Base-by-base conservation (phyloP, 1,284 basidiomycete genomes). In the Filobasidium uniguttulatum region DNA sequence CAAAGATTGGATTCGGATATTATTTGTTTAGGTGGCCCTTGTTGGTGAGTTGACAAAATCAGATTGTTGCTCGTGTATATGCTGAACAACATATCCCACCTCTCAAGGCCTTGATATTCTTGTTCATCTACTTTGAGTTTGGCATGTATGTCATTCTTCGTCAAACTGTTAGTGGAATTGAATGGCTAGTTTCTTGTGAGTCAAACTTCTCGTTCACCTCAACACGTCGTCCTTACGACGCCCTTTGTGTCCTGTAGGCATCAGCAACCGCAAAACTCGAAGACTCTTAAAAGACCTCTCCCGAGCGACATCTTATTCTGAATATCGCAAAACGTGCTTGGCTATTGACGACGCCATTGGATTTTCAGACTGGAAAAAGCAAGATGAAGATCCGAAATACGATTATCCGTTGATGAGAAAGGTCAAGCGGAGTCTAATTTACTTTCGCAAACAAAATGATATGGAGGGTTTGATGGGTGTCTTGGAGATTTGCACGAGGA, bases 91-190 rank as follows among this genome's bases (percentile, higher is more conserved):
- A n/a, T n/a, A n/a, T n/a, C n/a, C n/a, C n/a, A 22, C 40, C 15
- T 22, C 36, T 49, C 36, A 8, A 91, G 83, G 66, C 75, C 54
- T 75, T 89, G 58, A 83, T 98, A 48, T 88, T 90, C 58, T 49
- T 82, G 4, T 78, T 93, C 67, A 96, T 98, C 57, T 75, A 79
- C 28, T 73, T 78, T 26, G 85, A 97, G 66, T 97, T 98, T 62
- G 73, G 85, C 14, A 70, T 85, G 28, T 90, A 97, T 63, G 79
- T 97, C 35, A 57, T 85, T 23, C 86, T 89, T 43, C 76, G 93
- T 33, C 91, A 97, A 66, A 64, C 91, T 15, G 93, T 96, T 35
- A 91, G 91, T 61, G 76, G 85, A n/a, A 85, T 89, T 61, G 89
- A 94, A 68, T 91, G 82, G 79, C 65, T 89, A 41, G 79, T 84